These are phyloP conservation scores for Pseudogymnoascus destructans DNA, from an alignment of 2,329 filamentous ascomycete genomes.

Conservation along the genomic window DNA sequence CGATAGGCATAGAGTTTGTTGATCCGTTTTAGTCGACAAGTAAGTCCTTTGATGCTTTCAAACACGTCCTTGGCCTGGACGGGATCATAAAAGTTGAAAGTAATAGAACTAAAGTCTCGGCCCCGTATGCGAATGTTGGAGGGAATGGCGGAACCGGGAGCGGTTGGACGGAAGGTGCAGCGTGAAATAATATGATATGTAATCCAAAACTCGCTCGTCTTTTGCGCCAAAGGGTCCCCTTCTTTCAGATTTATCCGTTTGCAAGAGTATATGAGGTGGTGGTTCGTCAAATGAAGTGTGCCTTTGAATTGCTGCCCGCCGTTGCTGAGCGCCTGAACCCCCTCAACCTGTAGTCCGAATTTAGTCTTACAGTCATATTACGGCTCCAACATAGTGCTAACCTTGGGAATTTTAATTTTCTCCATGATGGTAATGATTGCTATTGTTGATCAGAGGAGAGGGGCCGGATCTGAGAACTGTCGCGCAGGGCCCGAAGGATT, in stretches of 20 bases:
- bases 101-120: conserved; percentile 87
- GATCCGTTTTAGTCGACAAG: conserved; percentile 68
- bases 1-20: conserved; percentile 87
- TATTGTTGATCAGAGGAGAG: background rate
- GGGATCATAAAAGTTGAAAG: conserved; percentile 73
- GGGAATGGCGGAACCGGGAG: conserved; percentile 52
- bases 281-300: conserved; percentile 47
- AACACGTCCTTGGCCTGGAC: conserved; percentile 69
- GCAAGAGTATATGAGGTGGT: conserved; percentile 37
- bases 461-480: background rate
- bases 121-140: conserved; percentile 80
- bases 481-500: background rate
- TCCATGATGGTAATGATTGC: conserved; percentile 25
- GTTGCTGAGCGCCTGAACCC: conserved; percentile 47
- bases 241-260: conserved; percentile 17
- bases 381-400: conserved; percentile 15
- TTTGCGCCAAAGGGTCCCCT: conserved; percentile 29
- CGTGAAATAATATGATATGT: conserved; percentile 83
- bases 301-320: conserved; percentile 44
- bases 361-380: conserved; percentile 13
- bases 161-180: conserved; percentile 65
- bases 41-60: conserved; percentile 69
- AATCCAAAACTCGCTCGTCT: conserved; percentile 70
- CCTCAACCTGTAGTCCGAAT: conserved; percentile 36
- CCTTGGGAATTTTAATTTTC: conserved; percentile 35